Percentiles rank a stretch among this genome's conserved stretches.
phyloP scores from a whole-genome alignment of 192 early-diverging fungal species.

The Haplosporangium gracile region DNA sequence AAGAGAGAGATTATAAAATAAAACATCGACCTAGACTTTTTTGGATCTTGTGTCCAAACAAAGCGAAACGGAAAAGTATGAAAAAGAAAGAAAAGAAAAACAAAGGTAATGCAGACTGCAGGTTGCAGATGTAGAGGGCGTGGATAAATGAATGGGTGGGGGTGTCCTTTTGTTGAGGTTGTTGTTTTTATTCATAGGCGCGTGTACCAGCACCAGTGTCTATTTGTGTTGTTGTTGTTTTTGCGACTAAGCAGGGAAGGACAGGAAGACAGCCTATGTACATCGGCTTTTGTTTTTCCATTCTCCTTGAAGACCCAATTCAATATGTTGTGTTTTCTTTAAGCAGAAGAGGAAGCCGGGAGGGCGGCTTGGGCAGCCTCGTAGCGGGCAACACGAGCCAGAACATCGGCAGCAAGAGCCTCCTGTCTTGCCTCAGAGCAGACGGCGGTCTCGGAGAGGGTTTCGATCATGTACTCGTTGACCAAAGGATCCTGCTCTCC shows the following conservation, averaged over 20 bases:
- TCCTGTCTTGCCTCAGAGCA: conserved; percentile 18
- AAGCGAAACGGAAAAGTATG: neutral
- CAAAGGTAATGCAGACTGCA: neutral
- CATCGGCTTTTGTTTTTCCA: neutral
- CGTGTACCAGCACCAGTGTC: neutral
- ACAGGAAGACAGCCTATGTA: neutral
- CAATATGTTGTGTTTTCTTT: neutral
- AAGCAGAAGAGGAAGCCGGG: neutral
- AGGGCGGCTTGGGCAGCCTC: neutral
- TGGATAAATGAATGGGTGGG: neutral
- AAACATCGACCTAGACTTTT: neutral
- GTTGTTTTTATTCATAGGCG: neutral
- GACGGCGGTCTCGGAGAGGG: neutral
- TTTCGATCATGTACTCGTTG: conserved; percentile 33
- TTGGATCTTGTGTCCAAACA: neutral
- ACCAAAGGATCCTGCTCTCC: conserved; percentile 39
- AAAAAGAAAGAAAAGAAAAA: neutral
- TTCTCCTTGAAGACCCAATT: neutral
- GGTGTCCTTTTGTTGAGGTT: neutral
- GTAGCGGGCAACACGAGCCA: neutral
- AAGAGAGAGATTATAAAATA: neutral
- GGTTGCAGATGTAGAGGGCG: neutral
- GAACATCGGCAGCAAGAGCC: conserved; percentile 12
- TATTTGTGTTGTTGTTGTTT: neutral
- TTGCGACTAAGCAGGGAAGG: neutral